These are phyloP conservation scores for Solanum lycopersicoides DNA, from an alignment of 257 asterid genomes.

Conservation along the genomic window DNA sequence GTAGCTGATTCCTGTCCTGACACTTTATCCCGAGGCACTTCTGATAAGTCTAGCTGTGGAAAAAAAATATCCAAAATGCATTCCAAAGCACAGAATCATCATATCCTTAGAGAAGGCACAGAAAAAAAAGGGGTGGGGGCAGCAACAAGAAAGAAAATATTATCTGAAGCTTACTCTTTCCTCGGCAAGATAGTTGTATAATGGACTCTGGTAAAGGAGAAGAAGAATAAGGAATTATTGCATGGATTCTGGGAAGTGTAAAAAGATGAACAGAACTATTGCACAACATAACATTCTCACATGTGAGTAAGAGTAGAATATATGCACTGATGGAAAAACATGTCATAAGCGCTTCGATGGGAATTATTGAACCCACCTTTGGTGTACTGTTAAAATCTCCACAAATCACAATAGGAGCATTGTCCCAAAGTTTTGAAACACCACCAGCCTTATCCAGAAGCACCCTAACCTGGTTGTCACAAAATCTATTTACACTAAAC, in stretches of 20 bases:
- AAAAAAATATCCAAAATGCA: slow-evolving; percentile 3
- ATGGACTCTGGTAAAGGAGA: slow-evolving; percentile 53
- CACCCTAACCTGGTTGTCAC: slow-evolving; percentile 57
- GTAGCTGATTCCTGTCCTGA: slow-evolving; percentile 78
- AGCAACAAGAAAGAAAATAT: background rate
- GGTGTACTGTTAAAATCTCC: slow-evolving; percentile 99
- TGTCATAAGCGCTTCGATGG: background rate
- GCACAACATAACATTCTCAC: slow-evolving; percentile 4
- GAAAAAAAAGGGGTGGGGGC: background rate
- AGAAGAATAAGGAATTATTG: background rate
- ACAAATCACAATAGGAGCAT: slow-evolving; percentile 77
- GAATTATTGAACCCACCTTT: slow-evolving; percentile 34
- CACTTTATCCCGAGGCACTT: slow-evolving; percentile 58
- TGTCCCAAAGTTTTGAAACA: slow-evolving; percentile 86
- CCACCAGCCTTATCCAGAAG: slow-evolving; percentile 72
- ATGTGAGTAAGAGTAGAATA: background rate
- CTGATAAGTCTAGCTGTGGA: slow-evolving; percentile 73
- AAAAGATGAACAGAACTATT: slow-evolving; percentile 3
- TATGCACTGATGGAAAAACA: background rate
- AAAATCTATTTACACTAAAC: background rate
- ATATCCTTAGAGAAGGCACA: background rate
- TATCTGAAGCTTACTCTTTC: slow-evolving; percentile 39
- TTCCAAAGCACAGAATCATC: background rate
- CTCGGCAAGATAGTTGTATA: slow-evolving; percentile 72
- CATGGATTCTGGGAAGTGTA: background rate